Conservation (phyloP, 1,284 basidiomycete genomes). For the Rhodotorula sp. region DNA sequence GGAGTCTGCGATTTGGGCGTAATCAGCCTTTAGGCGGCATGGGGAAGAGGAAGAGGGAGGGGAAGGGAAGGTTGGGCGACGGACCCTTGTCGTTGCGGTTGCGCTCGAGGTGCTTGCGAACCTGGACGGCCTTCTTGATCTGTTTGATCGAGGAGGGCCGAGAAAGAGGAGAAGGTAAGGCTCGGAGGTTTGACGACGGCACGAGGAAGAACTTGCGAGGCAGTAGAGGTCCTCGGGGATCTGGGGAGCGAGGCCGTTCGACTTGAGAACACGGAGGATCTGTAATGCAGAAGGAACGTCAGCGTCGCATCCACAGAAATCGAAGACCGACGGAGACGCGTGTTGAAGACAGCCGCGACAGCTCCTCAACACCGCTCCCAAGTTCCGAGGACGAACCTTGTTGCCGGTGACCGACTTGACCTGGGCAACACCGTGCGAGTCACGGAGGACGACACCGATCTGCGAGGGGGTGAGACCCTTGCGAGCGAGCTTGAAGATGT, state of each 20-base stretch:
- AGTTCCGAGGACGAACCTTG: slow-evolving; percentile 90
- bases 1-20: slow-evolving; percentile 56
- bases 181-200: slow-evolving; percentile 43
- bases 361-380: not conserved
- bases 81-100: slow-evolving; percentile 90
- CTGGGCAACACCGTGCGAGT: slow-evolving; percentile 94
- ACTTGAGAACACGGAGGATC: slow-evolving; percentile 81
- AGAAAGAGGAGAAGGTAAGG: slow-evolving; percentile 63
- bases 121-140: slow-evolving; percentile 98
- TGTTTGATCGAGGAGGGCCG: slow-evolving; percentile 86
- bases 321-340: too few species aligned
- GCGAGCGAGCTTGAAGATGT: slow-evolving; percentile 95
- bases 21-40: not conserved
- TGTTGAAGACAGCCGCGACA: not conserved
- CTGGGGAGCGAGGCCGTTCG: slow-evolving; percentile 68
- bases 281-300: slow-evolving; percentile 46
- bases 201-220: not conserved
- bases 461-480: slow-evolving; percentile 97
- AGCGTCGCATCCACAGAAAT: not conserved
- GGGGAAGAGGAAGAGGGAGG: not conserved
- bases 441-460: slow-evolving; percentile 96
- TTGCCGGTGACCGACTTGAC: slow-evolving; percentile 98
- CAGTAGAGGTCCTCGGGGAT: slow-evolving; percentile 93
- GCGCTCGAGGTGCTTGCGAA: slow-evolving; percentile 97
- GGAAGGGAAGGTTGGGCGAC: not conserved